These are phyloP conservation scores for Lactifluus volemus DNA, from an alignment of 768 basidiomycete genomes.

Conservation along the genomic window DNA sequence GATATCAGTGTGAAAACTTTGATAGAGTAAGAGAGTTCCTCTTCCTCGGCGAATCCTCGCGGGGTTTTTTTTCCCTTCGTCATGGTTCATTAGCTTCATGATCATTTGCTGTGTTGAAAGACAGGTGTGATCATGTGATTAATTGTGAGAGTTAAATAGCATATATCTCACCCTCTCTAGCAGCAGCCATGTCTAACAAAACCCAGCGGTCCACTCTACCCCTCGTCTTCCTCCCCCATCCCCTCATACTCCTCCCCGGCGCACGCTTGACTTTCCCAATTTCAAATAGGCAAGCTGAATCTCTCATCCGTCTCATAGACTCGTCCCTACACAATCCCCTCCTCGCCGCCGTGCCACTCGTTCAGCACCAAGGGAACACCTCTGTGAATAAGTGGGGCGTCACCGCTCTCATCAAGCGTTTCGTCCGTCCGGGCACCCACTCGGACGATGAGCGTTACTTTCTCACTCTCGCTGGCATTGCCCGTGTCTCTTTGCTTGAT, in stretches of 20 bases:
- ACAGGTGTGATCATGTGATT: neutral
- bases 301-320: slow-evolving; percentile 56
- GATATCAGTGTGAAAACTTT: too few species aligned
- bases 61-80: too few species aligned
- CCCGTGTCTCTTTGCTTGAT: slow-evolving; percentile 48
- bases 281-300: slow-evolving; percentile 49
- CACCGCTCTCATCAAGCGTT: slow-evolving; percentile 60
- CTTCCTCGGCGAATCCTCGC: too few species aligned
- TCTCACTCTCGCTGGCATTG: slow-evolving; percentile 63
- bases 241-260: slow-evolving; percentile 67
- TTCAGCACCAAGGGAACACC: slow-evolving; percentile 23
- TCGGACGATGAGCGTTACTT: slow-evolving; percentile 54
- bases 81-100: too few species aligned
- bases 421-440: slow-evolving; percentile 52
- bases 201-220: slow-evolving; percentile 35
- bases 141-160: too few species aligned
- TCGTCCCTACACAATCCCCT: slow-evolving; percentile 62
- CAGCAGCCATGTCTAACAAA: neutral
- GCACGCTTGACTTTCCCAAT: slow-evolving; percentile 63
- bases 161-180: too few species aligned
- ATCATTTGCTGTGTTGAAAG: too few species aligned
- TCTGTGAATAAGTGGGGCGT: slow-evolving; percentile 50
- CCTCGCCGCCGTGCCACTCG: slow-evolving; percentile 57
- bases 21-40: too few species aligned
- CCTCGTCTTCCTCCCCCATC: slow-evolving; percentile 60